phyloP scores from a whole-genome alignment of 106 monocot genomes.

The Dendrobium officinale region DNA sequence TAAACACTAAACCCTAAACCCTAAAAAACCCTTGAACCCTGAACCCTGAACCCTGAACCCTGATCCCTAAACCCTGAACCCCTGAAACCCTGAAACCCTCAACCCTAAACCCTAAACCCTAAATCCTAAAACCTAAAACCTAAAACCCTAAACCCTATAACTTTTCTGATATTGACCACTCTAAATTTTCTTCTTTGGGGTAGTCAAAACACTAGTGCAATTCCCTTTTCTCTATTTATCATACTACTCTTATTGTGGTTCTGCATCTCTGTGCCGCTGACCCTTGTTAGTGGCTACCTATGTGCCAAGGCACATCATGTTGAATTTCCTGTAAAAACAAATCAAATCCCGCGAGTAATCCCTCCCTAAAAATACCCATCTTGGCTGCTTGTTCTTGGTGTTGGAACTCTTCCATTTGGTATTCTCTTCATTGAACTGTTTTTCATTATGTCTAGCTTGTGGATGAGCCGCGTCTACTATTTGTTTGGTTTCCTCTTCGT shows the following conservation, averaged over 20 bases:
- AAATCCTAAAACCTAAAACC: too few species aligned
- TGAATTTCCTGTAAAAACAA: slow-evolving; percentile 39
- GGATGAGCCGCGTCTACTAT: slow-evolving; percentile 54
- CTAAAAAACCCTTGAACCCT: too few species aligned
- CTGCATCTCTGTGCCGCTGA: slow-evolving; percentile 45
- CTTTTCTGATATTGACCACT: slow-evolving; percentile 26
- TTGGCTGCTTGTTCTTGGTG: slow-evolving; percentile 45
- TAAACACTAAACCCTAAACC: too few species aligned
- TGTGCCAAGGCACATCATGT: slow-evolving; percentile 29
- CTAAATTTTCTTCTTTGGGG: slow-evolving; percentile 51
- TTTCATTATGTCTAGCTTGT: slow-evolving; percentile 54
- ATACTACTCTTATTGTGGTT: slow-evolving; percentile 37
- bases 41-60: too few species aligned
- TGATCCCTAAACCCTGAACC: too few species aligned
- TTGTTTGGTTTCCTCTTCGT: slow-evolving; percentile 55
- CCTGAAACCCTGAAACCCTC: too few species aligned
- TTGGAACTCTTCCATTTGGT: slow-evolving; percentile 46
- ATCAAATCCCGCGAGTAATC: slow-evolving; percentile 39
- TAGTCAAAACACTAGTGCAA: slow-evolving; percentile 42
- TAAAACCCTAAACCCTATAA: too few species aligned
- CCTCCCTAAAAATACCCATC: too few species aligned
- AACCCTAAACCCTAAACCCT: too few species aligned
- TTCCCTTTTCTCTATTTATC: slow-evolving; percentile 29
- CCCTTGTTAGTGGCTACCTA: slow-evolving; percentile 31
- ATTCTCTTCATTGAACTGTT: slow-evolving; percentile 55